Percentiles rank a stretch among this genome's conserved stretches.
Conservation (phyloP, 1,284 basidiomycete species). For the Ustilago hordei region DNA sequence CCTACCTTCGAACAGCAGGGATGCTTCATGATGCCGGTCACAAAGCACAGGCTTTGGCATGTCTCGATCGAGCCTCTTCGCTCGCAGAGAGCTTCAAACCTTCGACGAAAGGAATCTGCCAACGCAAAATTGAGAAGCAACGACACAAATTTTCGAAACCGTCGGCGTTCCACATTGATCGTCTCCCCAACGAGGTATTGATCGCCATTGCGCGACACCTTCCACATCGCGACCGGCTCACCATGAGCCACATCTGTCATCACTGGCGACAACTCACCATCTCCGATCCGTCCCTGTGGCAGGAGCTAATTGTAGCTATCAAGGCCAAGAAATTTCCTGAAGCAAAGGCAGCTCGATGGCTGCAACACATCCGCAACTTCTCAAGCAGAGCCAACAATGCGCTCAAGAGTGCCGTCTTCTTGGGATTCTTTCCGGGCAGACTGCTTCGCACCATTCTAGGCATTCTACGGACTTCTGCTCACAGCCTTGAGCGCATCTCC, state of each 20-base stretch:
- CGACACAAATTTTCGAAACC: background rate
- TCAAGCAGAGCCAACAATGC: constrained; percentile 7
- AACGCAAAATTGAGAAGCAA: constrained; percentile 28
- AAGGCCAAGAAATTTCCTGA: background rate
- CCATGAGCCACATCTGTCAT: constrained; percentile 24
- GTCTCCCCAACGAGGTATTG: constrained; percentile 24
- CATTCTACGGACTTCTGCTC: constrained; percentile 13
- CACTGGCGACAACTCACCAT: constrained; percentile 15
- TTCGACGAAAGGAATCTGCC: constrained; percentile 3
- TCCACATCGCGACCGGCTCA: background rate
- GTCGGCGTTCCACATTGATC: background rate
- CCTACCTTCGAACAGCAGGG: constrained; percentile 32
- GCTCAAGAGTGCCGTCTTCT: constrained; percentile 17
- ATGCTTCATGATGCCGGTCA: constrained; percentile 18
- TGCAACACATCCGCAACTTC: constrained; percentile 13
- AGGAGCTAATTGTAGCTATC: background rate
- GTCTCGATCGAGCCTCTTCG: constrained; percentile 20
- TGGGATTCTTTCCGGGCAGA: background rate
- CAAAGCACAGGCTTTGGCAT: constrained; percentile 15
- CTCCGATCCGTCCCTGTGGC: constrained; percentile 16
- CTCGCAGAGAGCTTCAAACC: constrained; percentile 8
- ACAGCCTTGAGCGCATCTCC: constrained; percentile 14
- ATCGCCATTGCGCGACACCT: constrained; percentile 20
- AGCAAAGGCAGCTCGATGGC: constrained; percentile 1
- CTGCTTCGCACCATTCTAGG: constrained; percentile 5